A percentile compares a stretch with the other conserved stretches of the same genome.
These are phyloP conservation scores for Aquanectria penicillioides DNA, from an alignment of 2,329 filamentous ascomycete species.

Conservation along the genomic window DNA sequence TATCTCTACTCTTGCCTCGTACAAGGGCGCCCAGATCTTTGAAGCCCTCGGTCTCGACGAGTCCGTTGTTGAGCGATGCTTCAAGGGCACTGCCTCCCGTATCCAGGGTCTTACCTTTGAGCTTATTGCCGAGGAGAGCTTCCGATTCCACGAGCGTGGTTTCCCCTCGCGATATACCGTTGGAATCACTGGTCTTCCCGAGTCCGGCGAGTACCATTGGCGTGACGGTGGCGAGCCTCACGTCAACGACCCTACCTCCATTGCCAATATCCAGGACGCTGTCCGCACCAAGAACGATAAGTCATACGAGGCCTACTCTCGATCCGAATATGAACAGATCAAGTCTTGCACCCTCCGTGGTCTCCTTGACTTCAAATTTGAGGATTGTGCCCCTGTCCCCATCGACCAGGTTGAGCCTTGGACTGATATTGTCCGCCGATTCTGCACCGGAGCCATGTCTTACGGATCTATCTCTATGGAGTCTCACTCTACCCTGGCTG, in stretches of 20 bases:
- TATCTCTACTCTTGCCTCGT: slow-evolving; percentile 94
- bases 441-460: slow-evolving; percentile 98
- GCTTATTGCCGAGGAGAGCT: slow-evolving; percentile 91
- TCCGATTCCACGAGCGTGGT: slow-evolving; percentile 93
- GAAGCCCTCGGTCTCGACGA: slow-evolving; percentile 95
- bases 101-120: slow-evolving; percentile 96
- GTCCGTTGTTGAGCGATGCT: slow-evolving; percentile 91
- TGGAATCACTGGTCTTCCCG: slow-evolving; percentile 81
- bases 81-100: slow-evolving; percentile 91
- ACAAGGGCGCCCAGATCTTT: slow-evolving; percentile 98
- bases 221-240: slow-evolving; percentile 95
- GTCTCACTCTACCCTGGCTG: slow-evolving; percentile 92
- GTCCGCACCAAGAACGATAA: slow-evolving; percentile 98
- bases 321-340: slow-evolving; percentile 93
- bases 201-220: slow-evolving; percentile 98
- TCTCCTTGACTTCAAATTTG: slow-evolving; percentile 95
- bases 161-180: slow-evolving; percentile 84
- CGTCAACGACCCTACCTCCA: slow-evolving; percentile 92
- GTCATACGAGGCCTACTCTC: slow-evolving; percentile 96
- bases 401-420: slow-evolving; percentile 98
- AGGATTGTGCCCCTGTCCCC: slow-evolving; percentile 83
- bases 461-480: slow-evolving; percentile 99
- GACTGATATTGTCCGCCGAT: slow-evolving; percentile 96
- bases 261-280: slow-evolving; percentile 97
- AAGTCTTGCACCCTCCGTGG: slow-evolving; percentile 95